Evolutionary conservation across 305 asterid genomes (phyloP).

Genomic region (Lippia alba): DNA sequence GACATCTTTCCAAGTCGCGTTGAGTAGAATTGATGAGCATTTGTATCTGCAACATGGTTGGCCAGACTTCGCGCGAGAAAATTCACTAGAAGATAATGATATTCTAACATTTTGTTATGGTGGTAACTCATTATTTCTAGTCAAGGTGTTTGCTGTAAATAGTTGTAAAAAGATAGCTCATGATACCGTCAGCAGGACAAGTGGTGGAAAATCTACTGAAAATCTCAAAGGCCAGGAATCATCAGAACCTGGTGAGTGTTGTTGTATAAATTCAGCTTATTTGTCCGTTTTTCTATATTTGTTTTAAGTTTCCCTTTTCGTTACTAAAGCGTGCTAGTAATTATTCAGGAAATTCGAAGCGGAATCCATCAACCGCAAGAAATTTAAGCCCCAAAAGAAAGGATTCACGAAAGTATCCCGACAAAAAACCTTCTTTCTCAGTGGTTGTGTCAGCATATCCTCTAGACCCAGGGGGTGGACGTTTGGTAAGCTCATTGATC

Average conservation of each 20-base stretch:
- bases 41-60: conserved; percentile 50
- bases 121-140: conserved; percentile 40
- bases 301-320: background rate
- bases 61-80: conserved; percentile 50
- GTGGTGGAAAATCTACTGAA: background rate
- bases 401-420: background rate
- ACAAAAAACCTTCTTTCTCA: conserved; percentile 22
- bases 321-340: background rate
- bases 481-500: conserved; percentile 28
- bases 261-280: background rate
- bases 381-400: background rate
- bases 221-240: conserved; percentile 16
- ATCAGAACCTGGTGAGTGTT: conserved; percentile 34
- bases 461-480: background rate
- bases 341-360: conserved; percentile 30
- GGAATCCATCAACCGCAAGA: background rate
- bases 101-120: conserved; percentile 44
- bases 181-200: background rate
- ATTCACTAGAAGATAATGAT: conserved; percentile 40
- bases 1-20: conserved; percentile 35
- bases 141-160: conserved; percentile 32
- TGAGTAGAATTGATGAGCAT: conserved; percentile 26
- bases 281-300: background rate
- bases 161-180: conserved; percentile 39
- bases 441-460: background rate